Conservation (phyloP, 1,284 basidiomycete genomes). For the Fomitiporia mediterranea region DNA sequence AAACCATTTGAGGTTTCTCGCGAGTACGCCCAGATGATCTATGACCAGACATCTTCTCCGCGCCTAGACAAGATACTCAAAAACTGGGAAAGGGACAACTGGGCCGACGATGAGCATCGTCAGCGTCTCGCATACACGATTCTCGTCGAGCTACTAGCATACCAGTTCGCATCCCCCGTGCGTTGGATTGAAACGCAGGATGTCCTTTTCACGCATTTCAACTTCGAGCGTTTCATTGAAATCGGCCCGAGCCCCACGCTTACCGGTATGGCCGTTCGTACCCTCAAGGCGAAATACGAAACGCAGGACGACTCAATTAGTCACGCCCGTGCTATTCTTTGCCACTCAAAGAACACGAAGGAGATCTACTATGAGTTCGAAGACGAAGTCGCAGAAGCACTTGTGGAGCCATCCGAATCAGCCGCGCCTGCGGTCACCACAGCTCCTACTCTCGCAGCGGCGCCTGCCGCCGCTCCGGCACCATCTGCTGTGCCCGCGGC, state of each 20-base stretch:
- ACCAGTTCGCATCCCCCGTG: slow-evolving; percentile 94
- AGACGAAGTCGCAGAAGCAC: slow-evolving; percentile 65
- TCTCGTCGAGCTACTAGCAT: slow-evolving; percentile 93
- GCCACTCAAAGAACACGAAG: slow-evolving; percentile 92
- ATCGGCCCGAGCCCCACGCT: slow-evolving; percentile 95
- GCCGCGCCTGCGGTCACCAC: slow-evolving; percentile 41
- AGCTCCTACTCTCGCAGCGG: slow-evolving; percentile 38
- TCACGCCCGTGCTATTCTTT: slow-evolving; percentile 79
- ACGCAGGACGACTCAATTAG: slow-evolving; percentile 81
- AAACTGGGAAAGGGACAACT: slow-evolving; percentile 90
- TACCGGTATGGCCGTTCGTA: slow-evolving; percentile 93
- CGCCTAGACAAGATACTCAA: slow-evolving; percentile 90
- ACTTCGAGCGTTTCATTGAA: slow-evolving; percentile 93
- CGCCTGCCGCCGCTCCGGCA: slow-evolving; percentile 40
- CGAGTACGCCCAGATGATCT: slow-evolving; percentile 91
- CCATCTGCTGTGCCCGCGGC: slow-evolving; percentile 60
- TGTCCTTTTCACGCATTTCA: slow-evolving; percentile 83
- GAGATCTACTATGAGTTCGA: slow-evolving; percentile 99
- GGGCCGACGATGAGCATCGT: slow-evolving; percentile 78
- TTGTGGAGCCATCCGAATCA: slow-evolving; percentile 38
- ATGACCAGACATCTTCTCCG: slow-evolving; percentile 91
- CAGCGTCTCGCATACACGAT: slow-evolving; percentile 94
- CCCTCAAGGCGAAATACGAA: slow-evolving; percentile 96
- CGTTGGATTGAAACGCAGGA: slow-evolving; percentile 99
- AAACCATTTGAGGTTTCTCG: slow-evolving; percentile 89